Conservation (phyloP, 2,329 filamentous ascomycete genomes). For the Bimuria novae-zelandiae region DNA sequence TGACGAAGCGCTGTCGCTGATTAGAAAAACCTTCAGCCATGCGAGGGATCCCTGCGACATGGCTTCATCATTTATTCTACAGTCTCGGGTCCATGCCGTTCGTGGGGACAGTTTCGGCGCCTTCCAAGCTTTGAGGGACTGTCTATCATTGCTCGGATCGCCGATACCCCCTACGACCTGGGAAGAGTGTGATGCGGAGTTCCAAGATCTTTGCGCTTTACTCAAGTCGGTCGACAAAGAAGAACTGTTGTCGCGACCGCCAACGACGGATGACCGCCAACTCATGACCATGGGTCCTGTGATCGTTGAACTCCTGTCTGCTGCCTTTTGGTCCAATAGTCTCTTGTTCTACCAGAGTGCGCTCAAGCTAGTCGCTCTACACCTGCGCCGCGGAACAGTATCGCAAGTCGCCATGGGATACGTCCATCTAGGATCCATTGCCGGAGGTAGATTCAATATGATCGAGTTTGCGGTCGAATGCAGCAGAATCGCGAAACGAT, state of each 20-base stretch:
- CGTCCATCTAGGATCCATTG: conserved; percentile 69
- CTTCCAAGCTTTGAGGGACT: conserved; percentile 71
- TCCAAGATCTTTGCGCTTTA: conserved; percentile 55
- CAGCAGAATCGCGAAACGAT: conserved; percentile 64
- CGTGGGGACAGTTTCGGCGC: conserved; percentile 72
- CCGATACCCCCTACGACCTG: conserved; percentile 69
- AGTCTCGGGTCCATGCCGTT: conserved; percentile 77
- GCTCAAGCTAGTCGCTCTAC: conserved; percentile 68
- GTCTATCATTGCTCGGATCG: conserved; percentile 69
- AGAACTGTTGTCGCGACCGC: conserved; percentile 44
- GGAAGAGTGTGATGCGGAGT: conserved; percentile 77
- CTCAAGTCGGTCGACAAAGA: conserved; percentile 56
- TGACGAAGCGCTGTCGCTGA: conserved; percentile 67
- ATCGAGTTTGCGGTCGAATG: conserved; percentile 69
- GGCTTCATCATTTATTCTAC: conserved; percentile 80
- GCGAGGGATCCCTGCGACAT: conserved; percentile 77
- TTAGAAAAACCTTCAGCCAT: conserved; percentile 70
- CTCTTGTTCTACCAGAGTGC: conserved; percentile 74
- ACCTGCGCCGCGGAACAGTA: conserved; percentile 67
- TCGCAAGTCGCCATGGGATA: conserved; percentile 72
- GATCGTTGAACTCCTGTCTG: conserved; percentile 69
- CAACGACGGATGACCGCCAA: conserved; percentile 55
- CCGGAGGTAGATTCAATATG: conserved; percentile 72
- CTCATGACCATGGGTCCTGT: conserved; percentile 70
- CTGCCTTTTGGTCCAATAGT: conserved; percentile 74